A percentile compares a stretch with the other conserved stretches of the same genome.
Conservation (phyloP, 2,329 filamentous ascomycete genomes). For the Talaromyces sp. region DNA sequence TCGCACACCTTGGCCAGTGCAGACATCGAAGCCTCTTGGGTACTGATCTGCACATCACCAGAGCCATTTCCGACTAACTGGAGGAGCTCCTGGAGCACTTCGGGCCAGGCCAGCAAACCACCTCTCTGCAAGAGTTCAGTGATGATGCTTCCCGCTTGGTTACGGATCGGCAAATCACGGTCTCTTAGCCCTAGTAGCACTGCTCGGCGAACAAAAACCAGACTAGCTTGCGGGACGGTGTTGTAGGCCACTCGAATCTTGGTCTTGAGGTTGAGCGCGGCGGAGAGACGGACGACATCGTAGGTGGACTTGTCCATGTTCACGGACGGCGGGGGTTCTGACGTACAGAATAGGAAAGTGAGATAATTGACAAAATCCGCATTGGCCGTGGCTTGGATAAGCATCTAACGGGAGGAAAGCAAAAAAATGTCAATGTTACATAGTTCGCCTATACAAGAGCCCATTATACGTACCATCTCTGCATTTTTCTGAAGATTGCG, state of each 20-base stretch:
- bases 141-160: slow-evolving; percentile 85
- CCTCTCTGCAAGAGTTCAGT: slow-evolving; percentile 83
- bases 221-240: slow-evolving; percentile 65
- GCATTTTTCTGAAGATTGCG: slow-evolving; percentile 79
- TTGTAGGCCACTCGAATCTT: slow-evolving; percentile 74
- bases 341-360: slow-evolving; percentile 77
- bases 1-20: slow-evolving; percentile 94
- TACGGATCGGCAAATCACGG: slow-evolving; percentile 73
- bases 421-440: neutral
- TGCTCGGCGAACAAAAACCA: slow-evolving; percentile 72
- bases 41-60: slow-evolving; percentile 62
- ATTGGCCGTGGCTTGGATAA: slow-evolving; percentile 77
- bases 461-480: slow-evolving; percentile 57
- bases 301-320: slow-evolving; percentile 59
- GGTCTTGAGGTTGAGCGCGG: slow-evolving; percentile 94
- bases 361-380: slow-evolving; percentile 98
- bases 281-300: slow-evolving; percentile 74
- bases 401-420: slow-evolving; percentile 61
- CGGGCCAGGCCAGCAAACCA: slow-evolving; percentile 84
- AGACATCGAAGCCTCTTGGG: slow-evolving; percentile 89
- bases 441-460: neutral
- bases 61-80: slow-evolving; percentile 68
- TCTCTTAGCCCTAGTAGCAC: slow-evolving; percentile 78
- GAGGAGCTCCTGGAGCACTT: slow-evolving; percentile 78
- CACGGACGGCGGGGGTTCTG: slow-evolving; percentile 51